phyloP scores from a whole-genome alignment of 176 grass and related monocot genomes.

The Tuctoria greenei region DNA sequence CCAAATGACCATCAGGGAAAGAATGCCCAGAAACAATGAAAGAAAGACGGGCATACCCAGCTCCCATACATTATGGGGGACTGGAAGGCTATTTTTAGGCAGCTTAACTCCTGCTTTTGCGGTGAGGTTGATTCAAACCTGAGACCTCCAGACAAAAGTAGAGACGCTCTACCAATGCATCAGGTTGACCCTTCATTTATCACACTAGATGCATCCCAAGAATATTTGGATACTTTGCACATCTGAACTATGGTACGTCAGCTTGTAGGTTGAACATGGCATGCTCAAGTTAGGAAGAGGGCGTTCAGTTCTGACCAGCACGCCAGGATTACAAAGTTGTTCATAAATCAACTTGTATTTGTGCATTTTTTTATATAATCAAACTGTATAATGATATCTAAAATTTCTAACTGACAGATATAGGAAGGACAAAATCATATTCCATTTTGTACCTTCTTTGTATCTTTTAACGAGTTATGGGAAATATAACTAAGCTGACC shows the following conservation, averaged over 20 bases:
- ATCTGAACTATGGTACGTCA: neutral
- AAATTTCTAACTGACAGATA: neutral
- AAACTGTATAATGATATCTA: constrained; percentile 8
- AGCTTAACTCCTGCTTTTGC: no score
- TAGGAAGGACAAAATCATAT: neutral
- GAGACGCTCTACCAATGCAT: neutral
- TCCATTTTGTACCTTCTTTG: constrained; percentile 11
- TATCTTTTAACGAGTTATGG: neutral
- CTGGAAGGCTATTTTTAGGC: no score
- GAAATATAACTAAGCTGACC: neutral
- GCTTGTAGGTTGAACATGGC: neutral
- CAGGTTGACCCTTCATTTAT: constrained; percentile 4
- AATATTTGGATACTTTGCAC: constrained; percentile 8
- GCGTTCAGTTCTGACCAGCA: neutral
- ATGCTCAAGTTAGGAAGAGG: neutral
- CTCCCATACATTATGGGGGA: no score
- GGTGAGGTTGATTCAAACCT: no score
- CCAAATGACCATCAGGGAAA: neutral
- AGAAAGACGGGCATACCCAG: neutral
- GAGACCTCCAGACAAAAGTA: no score
- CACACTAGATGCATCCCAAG: constrained; percentile 24
- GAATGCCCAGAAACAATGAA: constrained; percentile 5
- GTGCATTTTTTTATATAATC: no score
- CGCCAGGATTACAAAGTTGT: neutral
- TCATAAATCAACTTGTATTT: neutral